phyloP scores from a whole-genome alignment of 768 basidiomycete genomes.

The Suillus weaverae region DNA sequence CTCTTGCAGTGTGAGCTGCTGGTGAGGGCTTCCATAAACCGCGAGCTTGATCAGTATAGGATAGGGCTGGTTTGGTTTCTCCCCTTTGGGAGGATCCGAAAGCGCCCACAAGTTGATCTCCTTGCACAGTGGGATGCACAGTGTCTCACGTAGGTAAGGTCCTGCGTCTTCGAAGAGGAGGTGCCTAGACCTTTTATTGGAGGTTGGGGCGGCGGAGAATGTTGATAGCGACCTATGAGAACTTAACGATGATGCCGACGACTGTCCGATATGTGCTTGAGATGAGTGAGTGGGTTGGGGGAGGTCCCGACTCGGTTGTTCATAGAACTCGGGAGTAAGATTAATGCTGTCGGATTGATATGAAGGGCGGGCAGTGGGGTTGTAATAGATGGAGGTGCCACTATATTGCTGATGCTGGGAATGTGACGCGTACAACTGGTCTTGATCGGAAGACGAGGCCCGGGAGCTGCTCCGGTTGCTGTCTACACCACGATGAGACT shows the following conservation, averaged over 20 bases:
- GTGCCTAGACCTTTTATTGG: background rate
- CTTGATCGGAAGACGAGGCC: slow-evolving; percentile 22
- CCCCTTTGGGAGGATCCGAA: slow-evolving; percentile 40
- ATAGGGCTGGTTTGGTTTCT: slow-evolving; percentile 41
- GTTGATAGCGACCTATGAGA: slow-evolving; percentile 9
- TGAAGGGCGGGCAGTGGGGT: slow-evolving; percentile 9
- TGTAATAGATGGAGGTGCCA: slow-evolving; percentile 17
- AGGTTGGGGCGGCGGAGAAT: slow-evolving; percentile 13
- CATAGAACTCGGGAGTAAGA: slow-evolving; percentile 19
- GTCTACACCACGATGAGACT: slow-evolving; percentile 24
- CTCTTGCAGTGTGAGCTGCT: slow-evolving; percentile 60
- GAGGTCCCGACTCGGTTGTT: background rate
- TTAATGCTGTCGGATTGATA: slow-evolving; percentile 12
- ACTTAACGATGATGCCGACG: slow-evolving; percentile 15
- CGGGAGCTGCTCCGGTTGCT: slow-evolving; percentile 29
- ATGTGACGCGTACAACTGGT: slow-evolving; percentile 10
- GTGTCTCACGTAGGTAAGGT: slow-evolving; percentile 42
- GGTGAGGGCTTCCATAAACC: slow-evolving; percentile 57
- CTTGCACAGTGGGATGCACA: slow-evolving; percentile 32
- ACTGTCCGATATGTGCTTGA: slow-evolving; percentile 13
- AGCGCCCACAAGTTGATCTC: slow-evolving; percentile 38
- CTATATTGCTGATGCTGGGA: slow-evolving; percentile 12
- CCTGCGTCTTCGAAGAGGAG: slow-evolving; percentile 38
- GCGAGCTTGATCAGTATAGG: slow-evolving; percentile 61
- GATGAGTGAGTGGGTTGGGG: slow-evolving; percentile 9